Evolutionary conservation across 495 filamentous ascomycete species (phyloP), one percentile per base, ranked within the genome.

Genomic region (Hyaloscypha variabilis): DNA sequence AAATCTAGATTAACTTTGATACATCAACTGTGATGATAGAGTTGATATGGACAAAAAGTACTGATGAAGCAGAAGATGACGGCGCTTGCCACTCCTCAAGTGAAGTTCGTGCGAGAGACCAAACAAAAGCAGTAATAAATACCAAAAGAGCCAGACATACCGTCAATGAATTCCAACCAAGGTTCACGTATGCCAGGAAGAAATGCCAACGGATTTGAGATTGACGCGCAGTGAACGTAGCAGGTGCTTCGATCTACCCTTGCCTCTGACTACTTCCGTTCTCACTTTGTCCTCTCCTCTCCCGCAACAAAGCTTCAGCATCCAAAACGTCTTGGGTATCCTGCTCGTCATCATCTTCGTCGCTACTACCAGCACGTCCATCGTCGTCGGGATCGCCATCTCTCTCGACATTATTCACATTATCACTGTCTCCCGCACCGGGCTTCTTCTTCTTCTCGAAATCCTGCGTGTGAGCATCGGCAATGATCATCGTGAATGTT

Each of bases 381-480:
- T 70, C 60, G 66, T 72, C 66, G 50, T 31, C 65, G 11, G 57
- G 24, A 53, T 69, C 66, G 34, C 55, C 63, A 66, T 66, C 42
- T 36, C 54, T 65, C 42, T 46, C 34, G 8, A 39, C 24, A 13
- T 58, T 58, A 8, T 25, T 46, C 31, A 10, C 6, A 52, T 17
- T 66, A 67, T 60, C 62, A 30, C 39, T 55, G 55, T 67, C 64
- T 11, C 58, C 63, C 17, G 24, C 59, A 19, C 73, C 78, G 4
- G 85, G 81, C 57, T 78, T 83, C 60, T 84, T 79, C 74, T 84
- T 88, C 72, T 90, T 84, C 77, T 94, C 88, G 73, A 96, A 97
- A 74, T 97, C 93, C 70, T 94, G 90, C 42, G 87, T 87, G 67
- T 97, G 93, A 10, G 93, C 93, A 36, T 83, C 78, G 8, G 87